phyloP scores from a whole-genome alignment of 2,329 filamentous ascomycete genomes.

The Orbilia ellipsospora region DNA sequence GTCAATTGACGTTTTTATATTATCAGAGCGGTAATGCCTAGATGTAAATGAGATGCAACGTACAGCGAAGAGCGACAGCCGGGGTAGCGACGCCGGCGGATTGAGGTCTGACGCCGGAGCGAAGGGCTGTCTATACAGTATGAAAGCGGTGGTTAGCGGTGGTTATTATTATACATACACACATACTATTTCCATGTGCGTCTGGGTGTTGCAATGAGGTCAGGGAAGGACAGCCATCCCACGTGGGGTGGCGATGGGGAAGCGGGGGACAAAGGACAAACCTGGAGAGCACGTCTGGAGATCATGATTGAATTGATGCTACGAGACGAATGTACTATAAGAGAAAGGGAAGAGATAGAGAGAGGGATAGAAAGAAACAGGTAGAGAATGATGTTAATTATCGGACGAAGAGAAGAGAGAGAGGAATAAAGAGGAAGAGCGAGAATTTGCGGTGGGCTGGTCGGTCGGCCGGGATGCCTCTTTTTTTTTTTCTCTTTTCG shows the following conservation, averaged over 20 bases:
- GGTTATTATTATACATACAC: neutral
- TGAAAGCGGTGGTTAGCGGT: slow-evolving; percentile 4
- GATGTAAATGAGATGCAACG: slow-evolving; percentile 4
- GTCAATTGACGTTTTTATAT: slow-evolving; percentile 22
- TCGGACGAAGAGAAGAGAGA: slow-evolving; percentile 4
- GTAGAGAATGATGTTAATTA: slow-evolving; percentile 1
- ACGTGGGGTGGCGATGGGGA: slow-evolving; percentile 22
- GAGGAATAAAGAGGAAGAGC: neutral
- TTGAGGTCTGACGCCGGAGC: slow-evolving; percentile 49
- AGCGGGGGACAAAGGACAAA: slow-evolving; percentile 6
- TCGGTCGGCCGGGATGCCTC: slow-evolving; percentile 5
- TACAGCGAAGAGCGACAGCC: slow-evolving; percentile 44
- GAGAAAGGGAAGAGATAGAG: slow-evolving; percentile 6
- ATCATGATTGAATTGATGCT: slow-evolving; percentile 23
- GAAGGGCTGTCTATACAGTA: slow-evolving; percentile 37
- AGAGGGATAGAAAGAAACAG: slow-evolving; percentile 1
- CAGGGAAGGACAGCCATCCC: slow-evolving; percentile 4
- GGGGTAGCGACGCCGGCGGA: slow-evolving; percentile 24
- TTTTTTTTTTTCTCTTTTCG: slow-evolving; percentile 11
- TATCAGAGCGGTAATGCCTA: neutral
- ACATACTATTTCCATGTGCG: too few relatives aligned
- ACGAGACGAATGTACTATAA: neutral
- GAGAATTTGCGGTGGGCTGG: slow-evolving; percentile 29
- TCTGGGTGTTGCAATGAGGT: neutral
- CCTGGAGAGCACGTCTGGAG: slow-evolving; percentile 51